These are phyloP conservation scores for Farysia itapuensis DNA, from an alignment of 1,284 basidiomycete genomes.

Conservation along the genomic window DNA sequence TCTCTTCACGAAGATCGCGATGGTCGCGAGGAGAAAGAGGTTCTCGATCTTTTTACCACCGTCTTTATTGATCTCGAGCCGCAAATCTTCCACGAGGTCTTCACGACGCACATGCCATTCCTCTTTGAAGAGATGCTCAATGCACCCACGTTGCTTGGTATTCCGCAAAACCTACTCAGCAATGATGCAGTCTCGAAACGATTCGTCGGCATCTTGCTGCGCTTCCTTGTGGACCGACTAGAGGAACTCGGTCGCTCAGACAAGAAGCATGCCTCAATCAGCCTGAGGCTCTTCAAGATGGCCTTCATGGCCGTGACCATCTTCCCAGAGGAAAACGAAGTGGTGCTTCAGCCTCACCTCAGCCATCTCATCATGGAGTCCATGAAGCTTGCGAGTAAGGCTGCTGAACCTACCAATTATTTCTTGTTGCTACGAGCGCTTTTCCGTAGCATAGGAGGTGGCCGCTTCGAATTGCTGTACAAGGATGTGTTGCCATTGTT, in stretches of 20 bases:
- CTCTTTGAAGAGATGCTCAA: constrained; percentile 60
- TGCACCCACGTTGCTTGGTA: constrained; percentile 77
- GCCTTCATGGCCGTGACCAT: constrained; percentile 86
- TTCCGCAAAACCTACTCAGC: constrained; percentile 82
- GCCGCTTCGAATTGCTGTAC: constrained; percentile 91
- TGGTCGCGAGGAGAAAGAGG: constrained; percentile 78
- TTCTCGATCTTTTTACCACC: constrained; percentile 78
- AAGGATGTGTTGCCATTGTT: constrained; percentile 94
- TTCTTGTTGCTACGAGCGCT: constrained; percentile 90
- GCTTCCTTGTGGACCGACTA: constrained; percentile 79
- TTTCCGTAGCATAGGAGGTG: constrained; percentile 97
- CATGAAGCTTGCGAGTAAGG: constrained; percentile 88
- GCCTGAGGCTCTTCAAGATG: constrained; percentile 93
- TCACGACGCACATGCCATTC: constrained; percentile 50
- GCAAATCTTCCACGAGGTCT: constrained; percentile 57
- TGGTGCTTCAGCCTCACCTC: constrained; percentile 86
- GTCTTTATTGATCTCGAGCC: constrained; percentile 62
- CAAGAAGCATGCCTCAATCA: constrained; percentile 70
- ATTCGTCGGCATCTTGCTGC: constrained; percentile 86
- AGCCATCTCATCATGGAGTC: constrained; percentile 95
- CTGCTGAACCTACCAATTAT: constrained; percentile 87
- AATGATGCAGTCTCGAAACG: constrained; percentile 84
- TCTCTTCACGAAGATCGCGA: constrained; percentile 74
- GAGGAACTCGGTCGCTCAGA: constrained; percentile 83
- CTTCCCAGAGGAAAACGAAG: constrained; percentile 80